Evolutionary conservation across 257 asterid species (phyloP).

Genomic region (Anisodus tanguticus): DNA sequence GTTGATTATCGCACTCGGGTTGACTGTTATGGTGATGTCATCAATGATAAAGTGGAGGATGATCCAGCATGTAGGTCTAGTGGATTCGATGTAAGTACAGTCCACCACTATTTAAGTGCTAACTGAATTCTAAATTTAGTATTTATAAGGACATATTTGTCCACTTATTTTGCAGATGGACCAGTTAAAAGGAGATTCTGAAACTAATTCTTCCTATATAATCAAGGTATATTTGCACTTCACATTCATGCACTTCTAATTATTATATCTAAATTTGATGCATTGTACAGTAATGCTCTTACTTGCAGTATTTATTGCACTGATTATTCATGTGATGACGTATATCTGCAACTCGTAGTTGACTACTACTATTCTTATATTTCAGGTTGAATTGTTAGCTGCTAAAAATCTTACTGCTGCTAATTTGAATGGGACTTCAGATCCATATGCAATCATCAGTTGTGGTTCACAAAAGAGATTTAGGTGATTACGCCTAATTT

Average conservation of each 20-base stretch:
- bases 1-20: constrained; percentile 45
- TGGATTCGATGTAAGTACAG: too few relatives aligned
- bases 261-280: not conserved
- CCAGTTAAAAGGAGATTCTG: constrained; percentile 57
- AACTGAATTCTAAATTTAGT: too few relatives aligned
- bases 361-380: constrained; percentile 28
- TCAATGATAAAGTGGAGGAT: not conserved
- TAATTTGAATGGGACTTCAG: constrained; percentile 85
- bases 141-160: constrained; percentile 28
- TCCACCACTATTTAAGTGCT: too few relatives aligned
- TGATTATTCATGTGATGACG: not conserved
- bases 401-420: constrained; percentile 91
- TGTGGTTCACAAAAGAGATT: constrained; percentile 85
- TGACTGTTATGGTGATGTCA: constrained; percentile 42
- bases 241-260: not conserved
- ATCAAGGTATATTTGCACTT: constrained; percentile 62
- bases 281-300: not conserved
- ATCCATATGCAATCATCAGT: constrained; percentile 89
- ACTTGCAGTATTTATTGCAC: not conserved
- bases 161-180: constrained; percentile 77
- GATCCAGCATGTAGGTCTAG: not conserved
- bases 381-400: constrained; percentile 89
- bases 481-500: constrained; percentile 54
- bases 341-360: not conserved
- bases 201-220: constrained; percentile 55